Conservation (phyloP, 2,329 filamentous ascomycete species). For the Ophiostoma australiae region DNA sequence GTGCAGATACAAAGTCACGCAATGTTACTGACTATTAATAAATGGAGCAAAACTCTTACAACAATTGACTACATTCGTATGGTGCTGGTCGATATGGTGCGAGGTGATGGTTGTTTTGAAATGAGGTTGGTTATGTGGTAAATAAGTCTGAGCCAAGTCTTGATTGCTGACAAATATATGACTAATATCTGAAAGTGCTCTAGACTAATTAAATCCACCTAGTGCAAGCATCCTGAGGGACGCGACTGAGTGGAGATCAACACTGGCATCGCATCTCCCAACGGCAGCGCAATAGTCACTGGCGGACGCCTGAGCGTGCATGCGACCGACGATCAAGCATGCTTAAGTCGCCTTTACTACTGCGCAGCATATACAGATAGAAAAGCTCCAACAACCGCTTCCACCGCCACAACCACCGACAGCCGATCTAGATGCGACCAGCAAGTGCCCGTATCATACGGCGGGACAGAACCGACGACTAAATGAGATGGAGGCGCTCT, state of each 20-base stretch:
- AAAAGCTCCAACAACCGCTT: background rate
- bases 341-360: background rate
- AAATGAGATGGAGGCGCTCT: constrained; percentile 33
- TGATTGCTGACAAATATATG: background rate
- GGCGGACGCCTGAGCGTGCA: background rate
- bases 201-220: background rate
- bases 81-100: no score
- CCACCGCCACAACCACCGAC: background rate
- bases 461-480: background rate
- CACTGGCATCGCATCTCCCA: background rate
- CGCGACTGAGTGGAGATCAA: background rate
- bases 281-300: background rate
- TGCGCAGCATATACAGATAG: background rate
- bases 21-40: background rate
- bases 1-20: background rate
- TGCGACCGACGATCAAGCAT: background rate
- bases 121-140: no score
- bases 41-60: no score
- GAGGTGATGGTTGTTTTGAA: no score
- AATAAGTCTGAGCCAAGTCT: no score
- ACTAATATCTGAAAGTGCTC: background rate
- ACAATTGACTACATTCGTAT: no score
- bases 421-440: background rate
- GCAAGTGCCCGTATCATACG: background rate
- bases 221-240: background rate